phyloP scores from a whole-genome alignment of 345 rosid genomes.

The Brassica carinata region DNA sequence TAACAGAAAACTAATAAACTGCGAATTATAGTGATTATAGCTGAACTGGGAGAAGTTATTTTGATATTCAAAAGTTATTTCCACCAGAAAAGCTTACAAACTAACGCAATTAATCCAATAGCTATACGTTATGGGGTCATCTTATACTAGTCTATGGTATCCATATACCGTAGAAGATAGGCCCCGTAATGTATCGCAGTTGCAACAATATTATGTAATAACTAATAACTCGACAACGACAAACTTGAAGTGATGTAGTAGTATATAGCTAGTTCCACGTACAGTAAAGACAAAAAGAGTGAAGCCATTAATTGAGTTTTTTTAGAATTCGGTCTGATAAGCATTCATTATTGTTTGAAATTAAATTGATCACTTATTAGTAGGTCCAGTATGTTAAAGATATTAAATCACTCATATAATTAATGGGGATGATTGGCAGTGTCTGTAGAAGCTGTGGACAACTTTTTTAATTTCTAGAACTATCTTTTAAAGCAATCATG shows the following conservation, averaged over 20 bases:
- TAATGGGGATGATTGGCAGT: not conserved
- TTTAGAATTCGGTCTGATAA: constrained; percentile 11
- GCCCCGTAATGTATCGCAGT: not conserved
- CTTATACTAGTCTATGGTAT: not conserved
- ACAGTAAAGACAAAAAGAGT: constrained; percentile 1
- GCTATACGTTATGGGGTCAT: not conserved
- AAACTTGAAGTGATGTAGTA: not conserved
- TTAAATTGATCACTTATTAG: constrained; percentile 19
- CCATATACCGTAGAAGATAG: constrained; percentile 6
- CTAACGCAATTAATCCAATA: not conserved
- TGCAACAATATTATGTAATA: not conserved
- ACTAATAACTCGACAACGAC: constrained; percentile 20
- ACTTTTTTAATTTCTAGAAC: no score
- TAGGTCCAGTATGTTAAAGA: constrained; percentile 20
- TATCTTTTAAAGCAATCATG: no score
- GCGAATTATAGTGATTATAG: not conserved
- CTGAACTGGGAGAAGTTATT: not conserved
- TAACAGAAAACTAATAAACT: not conserved
- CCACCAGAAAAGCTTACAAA: not conserved
- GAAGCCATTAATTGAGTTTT: not conserved
- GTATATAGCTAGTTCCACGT: constrained; percentile 21
- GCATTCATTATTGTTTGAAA: not conserved
- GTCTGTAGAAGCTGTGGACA: no score
- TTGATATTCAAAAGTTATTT: not conserved
- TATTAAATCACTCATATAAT: not conserved